Conservation (phyloP, 2,329 filamentous ascomycete species). For the Colletotrichum spaethianum region DNA sequence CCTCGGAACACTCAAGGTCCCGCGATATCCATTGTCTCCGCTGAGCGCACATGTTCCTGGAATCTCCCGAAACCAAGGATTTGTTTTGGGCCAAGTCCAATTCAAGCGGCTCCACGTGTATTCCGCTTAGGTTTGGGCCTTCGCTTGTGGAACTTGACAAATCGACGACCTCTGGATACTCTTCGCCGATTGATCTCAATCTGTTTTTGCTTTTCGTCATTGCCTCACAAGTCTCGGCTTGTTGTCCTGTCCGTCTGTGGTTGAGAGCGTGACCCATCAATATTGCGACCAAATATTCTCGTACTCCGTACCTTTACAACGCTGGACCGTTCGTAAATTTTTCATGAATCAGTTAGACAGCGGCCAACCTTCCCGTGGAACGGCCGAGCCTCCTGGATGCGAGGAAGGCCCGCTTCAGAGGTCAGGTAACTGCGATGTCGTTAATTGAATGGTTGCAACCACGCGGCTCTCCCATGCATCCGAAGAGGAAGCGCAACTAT, state of each 20-base stretch:
- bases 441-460: conserved; percentile 12
- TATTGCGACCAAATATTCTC: conserved; percentile 1
- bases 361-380: conserved; percentile 17
- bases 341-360: conserved; percentile 18
- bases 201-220: neutral
- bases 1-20: neutral
- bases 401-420: conserved; percentile 22
- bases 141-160: neutral
- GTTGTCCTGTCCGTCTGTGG: neutral
- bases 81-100: neutral
- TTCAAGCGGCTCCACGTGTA: conserved; percentile 4
- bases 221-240: neutral
- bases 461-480: too few species aligned
- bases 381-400: conserved; percentile 21
- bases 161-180: neutral
- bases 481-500: conserved; percentile 1
- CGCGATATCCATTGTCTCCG: conserved; percentile 23
- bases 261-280: conserved; percentile 3
- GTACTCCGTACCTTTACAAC: conserved; percentile 3
- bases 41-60: conserved; percentile 20
- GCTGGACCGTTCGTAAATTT: neutral
- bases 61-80: conserved; percentile 31
- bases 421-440: conserved; percentile 2
- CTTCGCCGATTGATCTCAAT: neutral
- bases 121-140: conserved; percentile 14